Evolutionary conservation across 2,329 filamentous ascomycete genomes (phyloP).

Genomic region (Aspergillus sojae): DNA sequence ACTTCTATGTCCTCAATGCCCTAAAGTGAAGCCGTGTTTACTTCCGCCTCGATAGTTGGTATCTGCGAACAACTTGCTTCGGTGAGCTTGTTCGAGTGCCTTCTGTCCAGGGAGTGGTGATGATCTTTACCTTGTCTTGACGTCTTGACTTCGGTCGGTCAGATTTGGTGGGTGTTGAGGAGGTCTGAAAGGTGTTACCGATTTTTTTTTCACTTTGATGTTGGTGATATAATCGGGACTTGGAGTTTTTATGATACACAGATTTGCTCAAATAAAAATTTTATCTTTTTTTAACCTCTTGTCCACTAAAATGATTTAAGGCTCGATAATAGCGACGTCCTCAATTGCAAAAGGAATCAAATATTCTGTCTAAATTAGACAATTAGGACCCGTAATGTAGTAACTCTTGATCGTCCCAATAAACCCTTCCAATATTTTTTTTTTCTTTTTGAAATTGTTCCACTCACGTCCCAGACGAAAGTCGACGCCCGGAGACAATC

Average conservation of each 20-base stretch:
- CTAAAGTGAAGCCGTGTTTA: constrained; percentile 78
- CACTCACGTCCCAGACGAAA: not conserved
- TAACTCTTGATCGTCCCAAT: not conserved
- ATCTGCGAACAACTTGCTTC: constrained; percentile 36
- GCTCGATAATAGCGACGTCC: too few relatives aligned
- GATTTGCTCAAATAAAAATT: not conserved
- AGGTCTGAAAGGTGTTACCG: constrained; percentile 77
- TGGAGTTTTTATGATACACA: not conserved
- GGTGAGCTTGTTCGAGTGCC: constrained; percentile 29
- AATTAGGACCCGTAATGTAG: not conserved
- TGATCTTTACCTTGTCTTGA: constrained; percentile 81
- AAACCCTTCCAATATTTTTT: too few relatives aligned
- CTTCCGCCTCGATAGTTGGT: constrained; percentile 45
- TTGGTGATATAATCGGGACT: constrained; percentile 10
- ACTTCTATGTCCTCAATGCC: constrained; percentile 78
- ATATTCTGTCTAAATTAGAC: too few relatives aligned
- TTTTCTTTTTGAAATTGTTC: not conserved
- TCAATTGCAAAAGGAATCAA: too few relatives aligned
- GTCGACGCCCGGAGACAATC: not conserved
- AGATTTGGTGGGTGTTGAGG: constrained; percentile 79
- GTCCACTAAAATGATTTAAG: too few relatives aligned
- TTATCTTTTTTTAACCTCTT: too few relatives aligned
- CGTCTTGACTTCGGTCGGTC: constrained; percentile 77
- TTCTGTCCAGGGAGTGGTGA: constrained; percentile 83
- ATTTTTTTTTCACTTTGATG: constrained; percentile 58